phyloP scores from a whole-genome alignment of 1,284 basidiomycete genomes.

The Ustilago shanxiensis region DNA sequence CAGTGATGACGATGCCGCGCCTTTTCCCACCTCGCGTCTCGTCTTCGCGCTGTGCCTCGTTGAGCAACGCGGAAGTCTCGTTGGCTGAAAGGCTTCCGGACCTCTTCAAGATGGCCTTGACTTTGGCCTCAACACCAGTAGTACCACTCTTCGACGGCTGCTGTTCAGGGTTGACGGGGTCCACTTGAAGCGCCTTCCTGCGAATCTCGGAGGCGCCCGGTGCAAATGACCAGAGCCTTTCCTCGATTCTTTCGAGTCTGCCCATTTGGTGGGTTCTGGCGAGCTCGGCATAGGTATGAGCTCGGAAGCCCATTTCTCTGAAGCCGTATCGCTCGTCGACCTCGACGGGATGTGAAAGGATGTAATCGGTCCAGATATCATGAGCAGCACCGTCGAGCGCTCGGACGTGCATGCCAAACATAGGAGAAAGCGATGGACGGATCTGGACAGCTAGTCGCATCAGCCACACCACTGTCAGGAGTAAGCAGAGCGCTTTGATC shows the following conservation, averaged over 20 bases:
- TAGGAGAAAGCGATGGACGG: constrained; percentile 39
- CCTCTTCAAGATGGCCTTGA: constrained; percentile 21
- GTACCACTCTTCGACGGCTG: background rate
- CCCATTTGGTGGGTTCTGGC: constrained; percentile 29
- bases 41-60: constrained; percentile 20
- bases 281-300: constrained; percentile 42
- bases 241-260: constrained; percentile 34
- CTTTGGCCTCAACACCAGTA: constrained; percentile 12
- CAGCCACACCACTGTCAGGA: constrained; percentile 19
- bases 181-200: constrained; percentile 14
- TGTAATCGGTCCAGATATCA: constrained; percentile 45
- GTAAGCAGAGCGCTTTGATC: constrained; percentile 24
- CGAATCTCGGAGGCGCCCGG: constrained; percentile 37
- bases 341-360: constrained; percentile 40
- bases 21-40: constrained; percentile 26
- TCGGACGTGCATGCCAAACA: constrained; percentile 28
- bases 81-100: constrained; percentile 15
- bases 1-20: constrained; percentile 42
- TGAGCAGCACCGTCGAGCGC: constrained; percentile 34
- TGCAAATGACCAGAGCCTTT: constrained; percentile 34
- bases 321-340: constrained; percentile 45
- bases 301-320: constrained; percentile 49
- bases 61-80: constrained; percentile 14
- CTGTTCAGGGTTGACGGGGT: background rate
- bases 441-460: constrained; percentile 20